Evolutionary conservation across 305 asterid genomes (phyloP).

Genomic region (Solanum chacoense): DNA sequence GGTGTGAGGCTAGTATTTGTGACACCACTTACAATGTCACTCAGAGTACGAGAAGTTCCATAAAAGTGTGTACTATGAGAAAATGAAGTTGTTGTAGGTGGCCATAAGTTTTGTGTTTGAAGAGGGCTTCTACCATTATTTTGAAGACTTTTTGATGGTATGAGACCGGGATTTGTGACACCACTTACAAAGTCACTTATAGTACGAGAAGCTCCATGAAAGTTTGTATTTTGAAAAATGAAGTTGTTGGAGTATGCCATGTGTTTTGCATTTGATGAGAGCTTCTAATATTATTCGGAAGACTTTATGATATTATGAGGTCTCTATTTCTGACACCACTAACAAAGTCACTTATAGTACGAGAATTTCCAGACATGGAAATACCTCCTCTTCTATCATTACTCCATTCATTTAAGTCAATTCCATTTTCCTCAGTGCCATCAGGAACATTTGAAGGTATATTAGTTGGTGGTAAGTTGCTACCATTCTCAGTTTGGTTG

Average conservation of each 20-base stretch:
- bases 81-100: not conserved
- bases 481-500: not conserved
- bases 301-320: not conserved
- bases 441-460: not conserved
- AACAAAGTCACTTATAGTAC: not conserved
- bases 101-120: not conserved
- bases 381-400: not conserved
- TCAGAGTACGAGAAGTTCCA: not conserved
- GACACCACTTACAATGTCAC: not conserved
- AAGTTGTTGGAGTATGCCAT: not conserved
- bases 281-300: not conserved
- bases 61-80: not conserved
- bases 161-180: not conserved
- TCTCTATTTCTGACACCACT: not conserved
- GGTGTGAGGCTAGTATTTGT: not conserved
- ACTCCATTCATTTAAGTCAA: not conserved
- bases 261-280: not conserved
- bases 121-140: not conserved
- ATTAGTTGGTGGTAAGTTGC: not conserved
- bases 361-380: not conserved
- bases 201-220: not conserved
- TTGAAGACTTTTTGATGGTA: not conserved
- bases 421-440: not conserved
- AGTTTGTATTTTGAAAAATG: not conserved
- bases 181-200: not conserved